These are phyloP conservation scores for Ganoderma lingzhi DNA, from an alignment of 1,284 basidiomycete species.

Conservation along the genomic window DNA sequence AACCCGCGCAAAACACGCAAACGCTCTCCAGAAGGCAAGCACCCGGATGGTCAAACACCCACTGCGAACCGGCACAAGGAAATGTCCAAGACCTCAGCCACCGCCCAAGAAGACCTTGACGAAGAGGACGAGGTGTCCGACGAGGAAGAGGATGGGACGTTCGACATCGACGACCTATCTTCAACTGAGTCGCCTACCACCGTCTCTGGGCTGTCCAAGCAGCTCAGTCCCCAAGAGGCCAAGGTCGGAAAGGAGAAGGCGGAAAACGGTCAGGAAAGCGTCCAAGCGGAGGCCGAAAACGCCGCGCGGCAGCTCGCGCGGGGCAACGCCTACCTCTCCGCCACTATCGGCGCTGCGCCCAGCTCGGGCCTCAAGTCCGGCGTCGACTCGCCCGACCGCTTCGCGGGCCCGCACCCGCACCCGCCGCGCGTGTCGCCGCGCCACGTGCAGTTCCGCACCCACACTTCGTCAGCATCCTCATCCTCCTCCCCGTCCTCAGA, in stretches of 20 bases:
- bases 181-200: slow-evolving; percentile 41
- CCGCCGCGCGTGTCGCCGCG: slow-evolving; percentile 61
- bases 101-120: slow-evolving; percentile 45
- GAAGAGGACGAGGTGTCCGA: slow-evolving; percentile 59
- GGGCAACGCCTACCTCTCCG: slow-evolving; percentile 46
- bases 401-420: slow-evolving; percentile 68
- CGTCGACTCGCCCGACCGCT: slow-evolving; percentile 82
- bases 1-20: slow-evolving; percentile 54
- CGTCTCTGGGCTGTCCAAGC: slow-evolving; percentile 19
- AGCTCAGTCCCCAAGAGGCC: slow-evolving; percentile 44
- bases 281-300: slow-evolving; percentile 38
- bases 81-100: slow-evolving; percentile 1
- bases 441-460: slow-evolving; percentile 59
- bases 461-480: slow-evolving; percentile 44
- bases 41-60: slow-evolving; percentile 20
- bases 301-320: slow-evolving; percentile 46
- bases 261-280: slow-evolving; percentile 27
- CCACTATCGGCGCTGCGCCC: slow-evolving; percentile 49
- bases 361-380: slow-evolving; percentile 59
- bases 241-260: slow-evolving; percentile 46
- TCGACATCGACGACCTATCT: slow-evolving; percentile 91
- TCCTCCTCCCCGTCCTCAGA: slow-evolving; percentile 43
- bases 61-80: slow-evolving; percentile 21
- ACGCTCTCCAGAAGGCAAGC: slow-evolving; percentile 15
- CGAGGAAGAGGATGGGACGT: slow-evolving; percentile 66